These are phyloP conservation scores for Crepidotus variabilis DNA, from an alignment of 768 basidiomycete species.

Conservation along the genomic window DNA sequence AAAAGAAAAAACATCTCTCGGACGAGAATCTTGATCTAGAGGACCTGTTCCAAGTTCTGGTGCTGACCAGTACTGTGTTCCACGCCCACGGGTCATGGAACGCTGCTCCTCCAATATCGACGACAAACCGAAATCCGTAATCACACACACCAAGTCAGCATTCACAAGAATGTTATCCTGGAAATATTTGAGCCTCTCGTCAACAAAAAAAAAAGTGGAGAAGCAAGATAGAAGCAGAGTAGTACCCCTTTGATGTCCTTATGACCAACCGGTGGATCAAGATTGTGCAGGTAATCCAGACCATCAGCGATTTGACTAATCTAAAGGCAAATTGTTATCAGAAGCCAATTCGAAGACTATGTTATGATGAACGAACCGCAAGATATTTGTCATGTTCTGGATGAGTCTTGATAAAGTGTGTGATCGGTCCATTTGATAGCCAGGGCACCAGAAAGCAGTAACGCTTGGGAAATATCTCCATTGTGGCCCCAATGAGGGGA, in stretches of 20 bases:
- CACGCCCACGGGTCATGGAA: constrained; percentile 6
- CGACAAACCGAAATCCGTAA: constrained; percentile 20
- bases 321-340: constrained; percentile 4
- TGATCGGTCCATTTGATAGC: constrained; percentile 19
- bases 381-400: constrained; percentile 20
- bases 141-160: no score
- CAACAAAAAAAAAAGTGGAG: background rate
- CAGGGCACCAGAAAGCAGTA: constrained; percentile 21
- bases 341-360: background rate
- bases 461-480: constrained; percentile 9
- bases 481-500: constrained; percentile 19
- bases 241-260: constrained; percentile 38
- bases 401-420: constrained; percentile 17
- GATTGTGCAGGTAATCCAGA: constrained; percentile 33
- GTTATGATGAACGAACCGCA: no score
- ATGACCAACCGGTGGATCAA: constrained; percentile 36
- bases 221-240: constrained; percentile 1
- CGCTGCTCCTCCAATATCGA: constrained; percentile 14
- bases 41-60: constrained; percentile 14
- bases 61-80: constrained; percentile 16
- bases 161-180: constrained; percentile 19
- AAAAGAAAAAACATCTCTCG: constrained; percentile 17
- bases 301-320: constrained; percentile 29
- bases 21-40: background rate
- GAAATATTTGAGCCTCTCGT: background rate